Base-by-base conservation (phyloP, 352 stramenopile genomes). In the Phytophthora cajani region DNA sequence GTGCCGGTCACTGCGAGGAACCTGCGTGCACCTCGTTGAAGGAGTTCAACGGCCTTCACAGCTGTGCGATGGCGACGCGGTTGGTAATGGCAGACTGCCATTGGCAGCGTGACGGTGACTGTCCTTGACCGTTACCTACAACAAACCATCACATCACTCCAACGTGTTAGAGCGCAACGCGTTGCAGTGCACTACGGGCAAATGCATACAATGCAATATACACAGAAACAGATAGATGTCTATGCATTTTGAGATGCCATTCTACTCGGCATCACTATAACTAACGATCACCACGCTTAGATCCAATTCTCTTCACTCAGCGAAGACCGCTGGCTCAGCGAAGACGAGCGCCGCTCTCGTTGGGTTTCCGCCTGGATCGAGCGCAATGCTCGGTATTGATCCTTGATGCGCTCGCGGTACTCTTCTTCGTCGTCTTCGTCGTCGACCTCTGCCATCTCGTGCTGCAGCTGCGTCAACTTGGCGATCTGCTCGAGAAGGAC, bases 391-490 rank as follows among this genome's bases (percentile, higher is more conserved):
- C 77, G 74, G 58, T 89, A 89, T 58, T 89, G 82, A 25, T 88
- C 78, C 54, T 89, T 89, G 36, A 89, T 85, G 14, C 78, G 82
- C 40, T 71, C 62, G 30, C 78, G 81, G 55, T 77, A 82, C 64
- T 85, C 78, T 5, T 85, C 78, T 63, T 83, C 80, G 21, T 87
- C 77, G 6, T 77, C 74, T n/a, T 82, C 64, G 36, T 74, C 67
- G 21, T 87, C 72, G n/a, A 68, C 78, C 25, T 79, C 57, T 6
- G 76, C 69, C 79, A 89, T 88, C 49, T 82, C 70, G 9, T 62
- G 81, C 59, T 89, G 79, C 50, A 89, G 61, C 49, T 82, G 74
- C n/a, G 78, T 88, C 30, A 89, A 54, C 71, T 85, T 71, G 5
- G 73, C 69, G 58, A 89, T 88, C 66, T 86, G 75, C 60, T 88